Evolutionary conservation across 1,284 basidiomycete genomes (phyloP).

Genomic region (Athelia sp.): DNA sequence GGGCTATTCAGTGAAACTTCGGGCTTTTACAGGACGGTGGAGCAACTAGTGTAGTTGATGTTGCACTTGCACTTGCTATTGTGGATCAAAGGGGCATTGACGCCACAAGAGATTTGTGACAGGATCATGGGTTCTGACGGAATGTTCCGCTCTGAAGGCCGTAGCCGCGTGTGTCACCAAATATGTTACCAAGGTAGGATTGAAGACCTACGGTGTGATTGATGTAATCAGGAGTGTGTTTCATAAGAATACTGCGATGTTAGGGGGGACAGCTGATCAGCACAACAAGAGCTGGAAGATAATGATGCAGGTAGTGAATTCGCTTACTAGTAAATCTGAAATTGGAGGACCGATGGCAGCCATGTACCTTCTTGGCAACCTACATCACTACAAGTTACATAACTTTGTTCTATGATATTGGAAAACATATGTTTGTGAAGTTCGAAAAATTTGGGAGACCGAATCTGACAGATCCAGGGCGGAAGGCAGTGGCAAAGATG

Average conservation of each 20-base stretch:
- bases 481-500: too few species aligned
- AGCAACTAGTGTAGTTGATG: slow-evolving; percentile 29
- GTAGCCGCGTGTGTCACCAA: slow-evolving; percentile 33
- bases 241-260: slow-evolving; percentile 14
- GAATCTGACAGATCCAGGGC: background rate
- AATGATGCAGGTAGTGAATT: slow-evolving; percentile 24
- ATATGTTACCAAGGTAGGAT: slow-evolving; percentile 30
- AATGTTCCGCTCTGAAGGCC: slow-evolving; percentile 27
- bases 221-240: slow-evolving; percentile 23
- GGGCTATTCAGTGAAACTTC: slow-evolving; percentile 26
- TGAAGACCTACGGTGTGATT: slow-evolving; percentile 32
- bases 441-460: background rate
- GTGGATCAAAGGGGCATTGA: slow-evolving; percentile 20
- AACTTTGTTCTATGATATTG: slow-evolving; percentile 21
- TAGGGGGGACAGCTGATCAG: slow-evolving; percentile 6
- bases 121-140: slow-evolving; percentile 16
- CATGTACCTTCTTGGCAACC: slow-evolving; percentile 22
- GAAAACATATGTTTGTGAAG: slow-evolving; percentile 19
- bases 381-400: slow-evolving; percentile 26
- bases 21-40: slow-evolving; percentile 31
- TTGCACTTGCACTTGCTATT: slow-evolving; percentile 28
- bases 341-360: slow-evolving; percentile 26
- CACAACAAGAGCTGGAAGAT: slow-evolving; percentile 16
- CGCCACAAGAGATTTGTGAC: slow-evolving; percentile 25
- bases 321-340: slow-evolving; percentile 20